A percentile compares a stretch with the other conserved stretches of the same genome.
Evolutionary conservation across 202 grass and related monocot genomes (phyloP).

Genomic region (Tripidium arundinaceum): DNA sequence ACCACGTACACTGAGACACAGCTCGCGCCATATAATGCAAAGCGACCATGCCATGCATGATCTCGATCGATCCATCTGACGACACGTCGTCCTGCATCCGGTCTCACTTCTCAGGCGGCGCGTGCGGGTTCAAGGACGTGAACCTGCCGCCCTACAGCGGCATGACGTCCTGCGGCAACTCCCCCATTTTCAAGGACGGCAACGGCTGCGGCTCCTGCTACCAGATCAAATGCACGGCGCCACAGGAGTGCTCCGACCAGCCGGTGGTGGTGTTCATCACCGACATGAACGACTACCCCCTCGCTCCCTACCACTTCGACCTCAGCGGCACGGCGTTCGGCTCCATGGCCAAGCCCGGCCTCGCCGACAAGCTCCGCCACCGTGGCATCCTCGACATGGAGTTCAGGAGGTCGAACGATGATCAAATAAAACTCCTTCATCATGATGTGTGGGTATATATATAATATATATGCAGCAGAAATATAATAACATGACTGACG

Average conservation of each 20-base stretch:
- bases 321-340: slow-evolving; percentile 58
- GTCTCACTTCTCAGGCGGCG: background rate
- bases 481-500: too few species aligned
- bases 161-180: slow-evolving; percentile 65
- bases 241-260: slow-evolving; percentile 35
- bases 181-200: slow-evolving; percentile 59
- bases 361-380: slow-evolving; percentile 37
- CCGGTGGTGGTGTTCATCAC: slow-evolving; percentile 39
- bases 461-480: too few species aligned
- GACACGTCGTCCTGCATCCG: too few species aligned
- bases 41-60: too few species aligned
- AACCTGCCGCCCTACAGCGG: slow-evolving; percentile 58
- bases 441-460: too few species aligned
- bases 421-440: too few species aligned
- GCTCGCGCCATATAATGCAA: too few species aligned
- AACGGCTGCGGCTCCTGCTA: slow-evolving; percentile 78
- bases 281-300: slow-evolving; percentile 46
- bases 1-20: too few species aligned
- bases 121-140: slow-evolving; percentile 59
- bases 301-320: slow-evolving; percentile 55
- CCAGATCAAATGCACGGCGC: slow-evolving; percentile 46
- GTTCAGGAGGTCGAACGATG: slow-evolving; percentile 18
- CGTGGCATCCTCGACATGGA: slow-evolving; percentile 36
- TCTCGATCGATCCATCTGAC: too few species aligned
- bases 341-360: slow-evolving; percentile 35